Base-by-base conservation (phyloP, 148 eudicot genomes). In the Polygonum aviculare region DNA sequence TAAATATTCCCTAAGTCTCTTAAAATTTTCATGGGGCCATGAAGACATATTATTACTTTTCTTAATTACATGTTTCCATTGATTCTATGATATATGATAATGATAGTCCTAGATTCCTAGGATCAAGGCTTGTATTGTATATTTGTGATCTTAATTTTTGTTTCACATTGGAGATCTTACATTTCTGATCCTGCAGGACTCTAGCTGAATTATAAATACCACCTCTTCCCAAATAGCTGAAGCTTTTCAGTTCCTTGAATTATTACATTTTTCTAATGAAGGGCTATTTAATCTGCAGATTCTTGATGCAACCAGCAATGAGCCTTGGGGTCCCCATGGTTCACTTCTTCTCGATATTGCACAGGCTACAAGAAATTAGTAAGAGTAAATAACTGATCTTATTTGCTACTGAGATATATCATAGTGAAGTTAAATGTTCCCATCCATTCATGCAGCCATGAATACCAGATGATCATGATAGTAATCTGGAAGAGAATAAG, bases 281-380 rank as follows among this genome's bases (percentile, higher is more conserved):
- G 11, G 5, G 71, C 7, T 19, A 60, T 36, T 65, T 65, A 15
- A 48, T 72, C 47, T 79, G 72, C 78, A 95, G 97, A 94, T 92
- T 86, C 93, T 92, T 77, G 98, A 95, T 85, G 94, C 98, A 75
- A 95, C 98, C 76, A 92, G 98, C 86, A 95, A 95, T 80, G 98
- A 95, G 87, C 90, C 98, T 55, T 95, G 98, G 96, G 98, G 98
- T 76, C 96, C 98, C 75, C 97, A 92, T 86, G 98, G 96, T 69
- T 83, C 97, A 31, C 96, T 87, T 83, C 97, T 95, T 74, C 87
- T 94, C 59, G 87, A 85, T 41, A 54, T 95, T 86, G 96, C 98
- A 63, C 89, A 86, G 79, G 96, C 98, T 79, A 79, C 89, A 39
- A 89, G 86, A 90, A 92, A 92, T 84, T 89, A 88, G 98, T 95